Conservation (phyloP, 257 asterid genomes). For the Thymus quinquecostatus region DNA sequence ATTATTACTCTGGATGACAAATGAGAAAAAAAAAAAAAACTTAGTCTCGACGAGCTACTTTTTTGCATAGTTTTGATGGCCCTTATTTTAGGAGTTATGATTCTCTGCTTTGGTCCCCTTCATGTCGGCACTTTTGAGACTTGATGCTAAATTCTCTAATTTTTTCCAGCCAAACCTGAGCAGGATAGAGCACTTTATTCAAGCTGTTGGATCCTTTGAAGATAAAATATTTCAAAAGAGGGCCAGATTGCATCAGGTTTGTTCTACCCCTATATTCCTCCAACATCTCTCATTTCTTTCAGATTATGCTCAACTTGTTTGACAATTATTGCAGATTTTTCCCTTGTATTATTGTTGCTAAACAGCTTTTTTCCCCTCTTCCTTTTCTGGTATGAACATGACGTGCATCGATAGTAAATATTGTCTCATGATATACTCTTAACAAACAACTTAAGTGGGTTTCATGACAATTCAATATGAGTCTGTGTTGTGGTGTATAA, state of each 20-base stretch:
- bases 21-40: not conserved
- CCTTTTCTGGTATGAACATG: no score
- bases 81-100: conserved; percentile 1
- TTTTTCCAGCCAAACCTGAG: conserved; percentile 71
- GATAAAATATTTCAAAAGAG: conserved; percentile 91
- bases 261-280: conserved; percentile 19
- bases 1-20: not conserved
- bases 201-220: conserved; percentile 93
- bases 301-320: no score
- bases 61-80: not conserved
- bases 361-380: no score
- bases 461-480: no score
- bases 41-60: not conserved
- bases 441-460: no score
- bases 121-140: conserved; percentile 11
- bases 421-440: no score
- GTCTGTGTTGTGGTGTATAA: no score
- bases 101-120: conserved; percentile 3
- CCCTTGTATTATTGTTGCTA: no score
- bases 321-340: no score
- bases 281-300: not conserved
- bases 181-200: conserved; percentile 88
- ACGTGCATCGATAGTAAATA: no score
- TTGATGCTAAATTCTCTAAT: conserved; percentile 26
- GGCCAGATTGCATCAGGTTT: conserved; percentile 89